A percentile compares a stretch with the other conserved stretches of the same genome.
Conservation (phyloP, 1,139 yeast species). For the Debaryomyces singareniensis region DNA sequence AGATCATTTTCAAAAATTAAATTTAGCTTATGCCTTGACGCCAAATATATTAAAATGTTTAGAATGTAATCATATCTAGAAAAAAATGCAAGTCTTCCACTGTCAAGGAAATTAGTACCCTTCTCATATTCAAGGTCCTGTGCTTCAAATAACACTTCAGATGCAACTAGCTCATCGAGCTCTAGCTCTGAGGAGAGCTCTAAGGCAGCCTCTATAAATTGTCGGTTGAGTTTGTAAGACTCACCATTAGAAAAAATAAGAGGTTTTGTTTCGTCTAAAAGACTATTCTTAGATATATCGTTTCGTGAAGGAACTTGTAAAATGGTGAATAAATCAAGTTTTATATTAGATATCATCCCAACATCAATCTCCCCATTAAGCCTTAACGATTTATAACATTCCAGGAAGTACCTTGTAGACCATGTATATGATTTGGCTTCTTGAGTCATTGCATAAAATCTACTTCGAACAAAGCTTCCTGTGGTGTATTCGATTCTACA, state of each 20-base stretch:
- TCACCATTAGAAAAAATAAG: slow-evolving; percentile 47
- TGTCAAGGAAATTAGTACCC: slow-evolving; percentile 55
- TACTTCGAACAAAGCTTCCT: slow-evolving; percentile 1
- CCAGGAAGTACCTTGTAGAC: slow-evolving; percentile 28
- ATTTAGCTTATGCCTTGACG: slow-evolving; percentile 26
- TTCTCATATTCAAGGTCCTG: slow-evolving; percentile 33
- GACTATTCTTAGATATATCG: slow-evolving; percentile 44
- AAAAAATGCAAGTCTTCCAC: slow-evolving; percentile 67
- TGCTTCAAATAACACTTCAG: slow-evolving; percentile 36
- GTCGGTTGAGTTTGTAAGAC: slow-evolving; percentile 63
- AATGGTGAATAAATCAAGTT: slow-evolving; percentile 44
- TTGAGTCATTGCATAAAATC: background rate
- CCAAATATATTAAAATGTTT: slow-evolving; percentile 58
- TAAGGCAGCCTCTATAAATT: slow-evolving; percentile 48
- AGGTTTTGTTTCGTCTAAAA: slow-evolving; percentile 45
- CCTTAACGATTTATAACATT: slow-evolving; percentile 31
- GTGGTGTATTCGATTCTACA: slow-evolving; percentile 1
- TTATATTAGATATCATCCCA: slow-evolving; percentile 20
- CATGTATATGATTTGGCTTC: slow-evolving; percentile 15
- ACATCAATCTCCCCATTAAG: slow-evolving; percentile 20
- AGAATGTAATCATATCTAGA: slow-evolving; percentile 65
- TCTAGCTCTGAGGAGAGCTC: slow-evolving; percentile 43
- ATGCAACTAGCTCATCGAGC: slow-evolving; percentile 30
- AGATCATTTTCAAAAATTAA: slow-evolving; percentile 14
- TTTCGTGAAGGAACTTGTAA: slow-evolving; percentile 47